Percentiles rank a stretch among this genome's conserved stretches.
phyloP scores from a whole-genome alignment of 2,329 filamentous ascomycete genomes.

The Paracamarosporium sp. region DNA sequence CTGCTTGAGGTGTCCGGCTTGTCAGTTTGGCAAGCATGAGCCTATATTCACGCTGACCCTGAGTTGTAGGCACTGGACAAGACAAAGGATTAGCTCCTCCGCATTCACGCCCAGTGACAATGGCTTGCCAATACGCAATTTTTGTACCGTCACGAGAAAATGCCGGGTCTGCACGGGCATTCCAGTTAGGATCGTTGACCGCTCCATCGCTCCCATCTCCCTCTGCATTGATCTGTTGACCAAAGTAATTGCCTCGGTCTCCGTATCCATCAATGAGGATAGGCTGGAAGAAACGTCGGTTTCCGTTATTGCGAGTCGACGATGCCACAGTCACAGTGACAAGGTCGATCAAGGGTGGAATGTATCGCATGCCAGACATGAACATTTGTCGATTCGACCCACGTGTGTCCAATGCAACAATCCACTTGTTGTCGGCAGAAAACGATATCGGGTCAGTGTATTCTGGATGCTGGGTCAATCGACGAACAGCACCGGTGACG shows the following conservation, averaged over 20 bases:
- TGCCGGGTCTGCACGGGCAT: conserved; percentile 54
- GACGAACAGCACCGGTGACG: conserved; percentile 49
- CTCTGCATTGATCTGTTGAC: conserved; percentile 52
- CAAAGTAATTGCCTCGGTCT: conserved; percentile 54
- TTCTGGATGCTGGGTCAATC: conserved; percentile 53
- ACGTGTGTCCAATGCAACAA: conserved; percentile 54
- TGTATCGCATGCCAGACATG: conserved; percentile 47
- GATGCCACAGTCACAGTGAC: conserved; percentile 26
- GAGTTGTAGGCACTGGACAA: conserved; percentile 50
- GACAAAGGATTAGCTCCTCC: conserved; percentile 52
- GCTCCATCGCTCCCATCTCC: conserved; percentile 16
- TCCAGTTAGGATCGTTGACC: conserved; percentile 58
- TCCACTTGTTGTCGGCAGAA: conserved; percentile 53
- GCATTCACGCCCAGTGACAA: conserved; percentile 50
- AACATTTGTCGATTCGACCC: conserved; percentile 53
- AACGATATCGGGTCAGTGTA: conserved; percentile 54
- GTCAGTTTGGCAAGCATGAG: conserved; percentile 52
- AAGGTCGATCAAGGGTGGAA: conserved; percentile 52
- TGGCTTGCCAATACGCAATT: conserved; percentile 53
- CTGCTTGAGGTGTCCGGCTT: conserved; percentile 34
- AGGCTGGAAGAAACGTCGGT: conserved; percentile 55
- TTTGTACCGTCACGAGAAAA: conserved; percentile 52
- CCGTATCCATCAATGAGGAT: conserved; percentile 53
- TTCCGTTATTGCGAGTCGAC: conserved; percentile 56
- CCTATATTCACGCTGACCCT: conserved; percentile 47